A percentile compares a stretch with the other conserved stretches of the same genome.
Evolutionary conservation across 805 yeast species (phyloP).

Genomic region (Wickerhamomyces ciferrii): DNA sequence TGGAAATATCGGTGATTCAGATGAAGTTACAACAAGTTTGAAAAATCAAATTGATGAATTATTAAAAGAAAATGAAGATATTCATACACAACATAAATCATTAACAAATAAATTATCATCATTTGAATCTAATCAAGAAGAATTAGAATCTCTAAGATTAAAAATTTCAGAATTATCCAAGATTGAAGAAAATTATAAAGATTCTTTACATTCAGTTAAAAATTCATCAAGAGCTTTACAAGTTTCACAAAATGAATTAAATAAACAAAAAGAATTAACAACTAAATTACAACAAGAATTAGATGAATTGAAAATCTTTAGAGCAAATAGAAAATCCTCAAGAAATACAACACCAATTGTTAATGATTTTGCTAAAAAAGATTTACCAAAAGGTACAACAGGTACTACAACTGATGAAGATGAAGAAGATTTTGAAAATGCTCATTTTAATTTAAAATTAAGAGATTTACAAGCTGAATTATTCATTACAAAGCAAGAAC

Average conservation of each 20-base stretch:
- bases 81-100: conserved; percentile 26
- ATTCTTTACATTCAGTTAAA: conserved; percentile 65
- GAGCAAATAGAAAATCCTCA: conserved; percentile 32
- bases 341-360: conserved; percentile 19
- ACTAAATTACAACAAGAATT: conserved; percentile 57
- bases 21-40: conserved; percentile 17
- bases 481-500: conserved; percentile 74
- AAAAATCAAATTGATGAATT: conserved; percentile 52
- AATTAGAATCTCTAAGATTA: conserved; percentile 22
- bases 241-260: conserved; percentile 66
- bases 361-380: conserved; percentile 15
- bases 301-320: conserved; percentile 59
- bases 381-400: conserved; percentile 7
- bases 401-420: conserved; percentile 24
- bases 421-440: conserved; percentile 29
- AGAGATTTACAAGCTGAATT: conserved; percentile 83
- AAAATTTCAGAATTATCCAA: conserved; percentile 31
- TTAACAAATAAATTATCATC: conserved; percentile 17
- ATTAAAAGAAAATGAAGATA: conserved; percentile 39
- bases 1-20: background rate
- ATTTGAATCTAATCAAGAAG: conserved; percentile 9
- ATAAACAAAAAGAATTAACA: conserved; percentile 50
- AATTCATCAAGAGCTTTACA: conserved; percentile 73
- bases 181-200: conserved; percentile 62
- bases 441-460: conserved; percentile 70